Conservation (phyloP, 768 basidiomycete genomes). For the Tricholoma flavovirens region DNA sequence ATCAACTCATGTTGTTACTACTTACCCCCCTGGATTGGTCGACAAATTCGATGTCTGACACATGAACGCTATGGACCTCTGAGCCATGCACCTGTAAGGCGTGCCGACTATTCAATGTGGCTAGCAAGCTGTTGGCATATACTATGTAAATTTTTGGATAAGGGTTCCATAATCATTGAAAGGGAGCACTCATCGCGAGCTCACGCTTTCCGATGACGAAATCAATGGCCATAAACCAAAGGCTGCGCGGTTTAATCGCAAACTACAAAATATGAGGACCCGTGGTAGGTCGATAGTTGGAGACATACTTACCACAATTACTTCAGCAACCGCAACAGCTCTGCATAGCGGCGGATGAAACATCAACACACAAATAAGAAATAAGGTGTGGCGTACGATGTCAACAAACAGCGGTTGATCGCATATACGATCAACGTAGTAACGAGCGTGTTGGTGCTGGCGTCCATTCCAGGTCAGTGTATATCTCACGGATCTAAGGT, state of each 20-base stretch:
- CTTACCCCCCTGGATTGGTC: background rate
- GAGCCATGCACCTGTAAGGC: conserved; percentile 10
- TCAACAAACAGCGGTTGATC: conserved; percentile 44
- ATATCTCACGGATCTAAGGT: background rate
- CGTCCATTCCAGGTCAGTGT: background rate
- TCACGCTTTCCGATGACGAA: conserved; percentile 44
- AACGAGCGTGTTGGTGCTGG: conserved; percentile 37
- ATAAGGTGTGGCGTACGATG: conserved; percentile 29
- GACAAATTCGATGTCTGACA: conserved; percentile 12
- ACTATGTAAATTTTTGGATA: conserved; percentile 19
- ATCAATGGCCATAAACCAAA: conserved; percentile 36
- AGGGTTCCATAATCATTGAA: background rate
- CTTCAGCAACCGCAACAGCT: conserved; percentile 32
- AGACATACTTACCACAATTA: conserved; percentile 25
- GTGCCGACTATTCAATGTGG: conserved; percentile 34
- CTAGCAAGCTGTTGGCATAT: conserved; percentile 43
- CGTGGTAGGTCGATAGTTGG: background rate
- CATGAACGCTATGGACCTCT: conserved; percentile 6
- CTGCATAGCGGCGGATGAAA: conserved; percentile 3
- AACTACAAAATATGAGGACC: conserved; percentile 14
- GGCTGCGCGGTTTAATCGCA: conserved; percentile 23
- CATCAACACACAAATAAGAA: no score
- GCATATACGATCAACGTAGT: conserved; percentile 42
- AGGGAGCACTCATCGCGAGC: background rate
- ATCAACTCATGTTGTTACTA: no score